Evolutionary conservation across 768 basidiomycete genomes (phyloP).

Genomic region (Boletales sp.): DNA sequence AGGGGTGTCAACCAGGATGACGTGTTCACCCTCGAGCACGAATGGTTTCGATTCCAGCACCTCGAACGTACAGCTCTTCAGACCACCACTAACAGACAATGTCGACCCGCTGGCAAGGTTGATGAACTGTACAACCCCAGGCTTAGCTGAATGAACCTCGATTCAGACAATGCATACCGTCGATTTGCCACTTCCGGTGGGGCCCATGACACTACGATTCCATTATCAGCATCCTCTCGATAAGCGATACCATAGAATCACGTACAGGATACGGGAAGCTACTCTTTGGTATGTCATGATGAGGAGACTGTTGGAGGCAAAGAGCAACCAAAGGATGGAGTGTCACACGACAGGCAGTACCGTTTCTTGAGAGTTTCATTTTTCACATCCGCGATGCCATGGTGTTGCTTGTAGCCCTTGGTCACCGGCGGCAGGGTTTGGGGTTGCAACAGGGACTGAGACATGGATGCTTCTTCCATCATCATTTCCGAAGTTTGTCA

Average conservation of each 20-base stretch:
- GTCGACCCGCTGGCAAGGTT: slow-evolving; percentile 48
- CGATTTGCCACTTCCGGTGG: slow-evolving; percentile 37
- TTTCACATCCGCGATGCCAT: not conserved
- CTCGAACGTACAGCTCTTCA: slow-evolving; percentile 48
- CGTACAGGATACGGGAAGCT: not conserved
- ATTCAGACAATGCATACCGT: slow-evolving; percentile 15
- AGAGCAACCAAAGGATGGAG: too few species aligned
- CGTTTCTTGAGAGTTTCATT: too few species aligned
- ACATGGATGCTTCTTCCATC: not conserved
- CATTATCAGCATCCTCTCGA: not conserved
- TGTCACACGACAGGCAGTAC: too few species aligned
- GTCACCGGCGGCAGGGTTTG: not conserved
- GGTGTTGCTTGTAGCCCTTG: not conserved
- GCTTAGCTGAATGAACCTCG: not conserved
- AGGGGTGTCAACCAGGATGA: slow-evolving; percentile 57
- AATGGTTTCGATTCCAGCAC: slow-evolving; percentile 44
- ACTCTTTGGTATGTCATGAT: not conserved
- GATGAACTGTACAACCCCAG: slow-evolving; percentile 38
- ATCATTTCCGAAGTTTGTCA: not conserved
- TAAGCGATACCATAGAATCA: too few species aligned
- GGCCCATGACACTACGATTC: slow-evolving; percentile 30
- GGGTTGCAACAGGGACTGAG: not conserved
- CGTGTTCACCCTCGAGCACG: slow-evolving; percentile 37
- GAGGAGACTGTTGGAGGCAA: too few species aligned
- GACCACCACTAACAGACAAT: slow-evolving; percentile 40